A percentile compares a stretch with the other conserved stretches of the same genome.
Evolutionary conservation across 163 green algal species (phyloP).

Genomic region (Chloroidium sp.): DNA sequence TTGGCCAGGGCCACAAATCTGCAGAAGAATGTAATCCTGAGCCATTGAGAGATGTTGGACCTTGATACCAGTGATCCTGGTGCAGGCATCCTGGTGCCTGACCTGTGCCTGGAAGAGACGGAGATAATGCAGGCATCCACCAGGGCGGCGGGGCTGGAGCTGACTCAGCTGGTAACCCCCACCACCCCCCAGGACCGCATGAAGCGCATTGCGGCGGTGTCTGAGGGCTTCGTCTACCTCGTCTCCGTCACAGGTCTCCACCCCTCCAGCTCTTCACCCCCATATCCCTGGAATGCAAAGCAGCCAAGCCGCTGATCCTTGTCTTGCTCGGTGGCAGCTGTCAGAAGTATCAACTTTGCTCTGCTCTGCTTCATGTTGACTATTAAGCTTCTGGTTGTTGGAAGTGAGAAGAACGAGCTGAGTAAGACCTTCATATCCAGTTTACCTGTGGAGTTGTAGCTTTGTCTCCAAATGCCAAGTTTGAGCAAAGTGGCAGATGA

Average conservation of each 20-base stretch:
- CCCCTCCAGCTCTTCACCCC: no score
- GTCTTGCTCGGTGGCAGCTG: no score
- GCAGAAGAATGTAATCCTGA: no score
- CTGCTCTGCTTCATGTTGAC: no score
- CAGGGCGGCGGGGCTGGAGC: conserved; percentile 71
- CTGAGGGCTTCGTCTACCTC: conserved; percentile 95
- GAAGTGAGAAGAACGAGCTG: no score
- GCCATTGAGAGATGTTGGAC: no score
- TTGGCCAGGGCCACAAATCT: no score
- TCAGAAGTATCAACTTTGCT: no score
- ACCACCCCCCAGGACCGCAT: conserved; percentile 82
- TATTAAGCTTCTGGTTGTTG: no score
- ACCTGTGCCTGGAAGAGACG: conserved; percentile 94
- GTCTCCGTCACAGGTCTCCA: conserved; percentile 69
- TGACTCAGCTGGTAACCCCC: conserved; percentile 90
- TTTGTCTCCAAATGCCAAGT: conserved; percentile 1
- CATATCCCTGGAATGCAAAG: no score
- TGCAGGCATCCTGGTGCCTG: conserved; percentile 85
- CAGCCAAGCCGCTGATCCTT: no score
- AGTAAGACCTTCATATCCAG: no score
- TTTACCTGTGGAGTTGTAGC: background rate
- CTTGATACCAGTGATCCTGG: background rate
- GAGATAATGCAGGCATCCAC: conserved; percentile 47
- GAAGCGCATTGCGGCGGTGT: conserved; percentile 65
- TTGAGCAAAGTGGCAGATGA: background rate